Evolutionary conservation across 768 basidiomycete genomes (phyloP), one percentile per base, ranked within the genome.

Genomic region (Pleurotus ostreatus): DNA sequence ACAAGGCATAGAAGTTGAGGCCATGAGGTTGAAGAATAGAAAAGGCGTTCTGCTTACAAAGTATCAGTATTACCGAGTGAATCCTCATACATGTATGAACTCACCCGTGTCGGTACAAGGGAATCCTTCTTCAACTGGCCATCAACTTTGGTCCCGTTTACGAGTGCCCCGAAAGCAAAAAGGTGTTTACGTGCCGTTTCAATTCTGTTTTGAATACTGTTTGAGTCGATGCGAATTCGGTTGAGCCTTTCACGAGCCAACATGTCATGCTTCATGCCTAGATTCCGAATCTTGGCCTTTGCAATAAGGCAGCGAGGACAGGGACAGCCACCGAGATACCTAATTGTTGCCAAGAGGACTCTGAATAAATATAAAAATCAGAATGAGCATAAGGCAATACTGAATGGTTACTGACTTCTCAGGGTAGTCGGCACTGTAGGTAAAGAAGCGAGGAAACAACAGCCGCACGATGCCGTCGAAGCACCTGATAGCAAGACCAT

Each of bases 341-440:
- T 20, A 20, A 20, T 20, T 20, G 20, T 20, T 20, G 20, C 20
- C 20, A 20, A 20, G 20, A 20, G 20, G 20, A 20, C 20, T 20
- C 20, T 69, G 20, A 20, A 20, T 20, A 20, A 20, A 20, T 20
- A 20, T 20, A 20, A 20, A 20, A 20, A 20, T 20, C 20, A 20
- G 20, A 20, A 20, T 20, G 20, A 20, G 20, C 20, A 20, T 20
- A 46, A 13, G 39, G 23, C 0, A 18, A 20, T 20, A 20, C 20
- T 20, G 20, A 20, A 20, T 20, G 20, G 20, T 20, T 20, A 20
- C 20, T 20, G 20, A 68, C 69, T 67, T 69, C 49, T 70, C 68
- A 1, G 66, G 69, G 49, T 69, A 70, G 49, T 70, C 69, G 0
- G 69, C 69, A 20, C 20, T 20, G 20, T 20, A 20, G 20, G 20